Evolutionary conservation across 1,139 yeast species (phyloP).

Genomic region (Saccharomyces hybrid): DNA sequence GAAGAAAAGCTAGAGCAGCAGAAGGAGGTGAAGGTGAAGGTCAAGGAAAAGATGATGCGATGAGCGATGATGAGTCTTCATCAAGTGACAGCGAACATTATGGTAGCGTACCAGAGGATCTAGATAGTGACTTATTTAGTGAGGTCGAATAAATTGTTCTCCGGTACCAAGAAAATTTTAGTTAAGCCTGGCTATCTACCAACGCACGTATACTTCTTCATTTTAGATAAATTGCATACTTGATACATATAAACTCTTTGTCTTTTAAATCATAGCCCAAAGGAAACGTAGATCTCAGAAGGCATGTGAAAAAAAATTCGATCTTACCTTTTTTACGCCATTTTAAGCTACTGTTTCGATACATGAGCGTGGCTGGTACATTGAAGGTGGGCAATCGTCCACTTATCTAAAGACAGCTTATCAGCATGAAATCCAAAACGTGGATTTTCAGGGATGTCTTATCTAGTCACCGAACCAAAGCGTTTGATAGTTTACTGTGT

Average conservation of each 20-base stretch:
- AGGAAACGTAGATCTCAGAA: neutral
- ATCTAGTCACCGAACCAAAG: neutral
- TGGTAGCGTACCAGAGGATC: constrained; percentile 36
- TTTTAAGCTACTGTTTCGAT: neutral
- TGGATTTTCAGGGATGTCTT: neutral
- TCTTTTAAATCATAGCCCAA: neutral
- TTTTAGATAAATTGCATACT: neutral
- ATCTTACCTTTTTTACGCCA: neutral
- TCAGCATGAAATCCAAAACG: neutral
- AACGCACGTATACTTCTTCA: neutral
- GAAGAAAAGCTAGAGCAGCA: constrained; percentile 38
- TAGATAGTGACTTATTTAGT: constrained; percentile 38
- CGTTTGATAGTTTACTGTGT: neutral
- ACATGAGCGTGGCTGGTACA: neutral
- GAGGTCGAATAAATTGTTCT: constrained; percentile 30
- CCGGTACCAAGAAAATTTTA: neutral
- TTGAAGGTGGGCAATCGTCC: neutral
- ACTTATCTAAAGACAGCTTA: no score
- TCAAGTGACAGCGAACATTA: constrained; percentile 25
- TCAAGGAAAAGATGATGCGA: constrained; percentile 19
- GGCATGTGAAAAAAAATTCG: neutral
- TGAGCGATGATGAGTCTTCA: constrained; percentile 9
- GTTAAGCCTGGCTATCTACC: neutral
- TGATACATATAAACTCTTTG: neutral
- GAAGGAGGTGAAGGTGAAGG: constrained; percentile 22